Conservation (phyloP, 495 filamentous ascomycete genomes). For the Hypoxylon fuscum region DNA sequence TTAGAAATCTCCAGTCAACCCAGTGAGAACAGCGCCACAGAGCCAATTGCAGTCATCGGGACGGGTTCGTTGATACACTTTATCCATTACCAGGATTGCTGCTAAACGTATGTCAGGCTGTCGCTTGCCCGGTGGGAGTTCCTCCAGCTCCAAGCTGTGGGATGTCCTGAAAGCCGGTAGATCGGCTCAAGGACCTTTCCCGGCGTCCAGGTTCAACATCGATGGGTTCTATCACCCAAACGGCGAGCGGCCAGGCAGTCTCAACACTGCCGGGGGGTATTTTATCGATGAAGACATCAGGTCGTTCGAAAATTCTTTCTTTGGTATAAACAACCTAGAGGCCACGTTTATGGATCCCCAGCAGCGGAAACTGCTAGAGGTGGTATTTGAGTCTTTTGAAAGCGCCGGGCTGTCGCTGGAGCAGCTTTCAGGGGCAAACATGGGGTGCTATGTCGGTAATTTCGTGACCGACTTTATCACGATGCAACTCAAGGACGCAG, state of each 20-base stretch:
- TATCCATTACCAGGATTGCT: too few species aligned
- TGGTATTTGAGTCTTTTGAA: conserved; percentile 54
- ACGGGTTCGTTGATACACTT: too few species aligned
- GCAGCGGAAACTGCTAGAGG: conserved; percentile 56
- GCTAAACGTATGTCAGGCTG: neutral
- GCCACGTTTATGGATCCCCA: conserved; percentile 49
- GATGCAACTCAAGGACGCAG: conserved; percentile 48
- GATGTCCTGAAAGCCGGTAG: conserved; percentile 26
- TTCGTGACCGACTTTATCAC: conserved; percentile 51
- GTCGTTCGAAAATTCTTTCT: conserved; percentile 60
- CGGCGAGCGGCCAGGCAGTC: conserved; percentile 6
- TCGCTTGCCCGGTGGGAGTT: conserved; percentile 8
- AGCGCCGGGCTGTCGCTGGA: conserved; percentile 48
- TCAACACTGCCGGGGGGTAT: conserved; percentile 48
- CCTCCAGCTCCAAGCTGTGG: conserved; percentile 23
- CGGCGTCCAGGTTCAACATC: conserved; percentile 16
- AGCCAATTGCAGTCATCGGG: too few species aligned
- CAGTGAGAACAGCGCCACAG: too few species aligned
- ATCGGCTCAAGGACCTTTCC: conserved; percentile 19
- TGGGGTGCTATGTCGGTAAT: conserved; percentile 55
- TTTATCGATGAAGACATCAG: conserved; percentile 56
- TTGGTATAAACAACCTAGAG: conserved; percentile 58
- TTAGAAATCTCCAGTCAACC: too few species aligned
- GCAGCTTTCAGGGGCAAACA: conserved; percentile 71
- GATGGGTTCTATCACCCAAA: conserved; percentile 24